Conservation (phyloP, 2,329 filamentous ascomycete species). For the Gaeumannomyces tritici region DNA sequence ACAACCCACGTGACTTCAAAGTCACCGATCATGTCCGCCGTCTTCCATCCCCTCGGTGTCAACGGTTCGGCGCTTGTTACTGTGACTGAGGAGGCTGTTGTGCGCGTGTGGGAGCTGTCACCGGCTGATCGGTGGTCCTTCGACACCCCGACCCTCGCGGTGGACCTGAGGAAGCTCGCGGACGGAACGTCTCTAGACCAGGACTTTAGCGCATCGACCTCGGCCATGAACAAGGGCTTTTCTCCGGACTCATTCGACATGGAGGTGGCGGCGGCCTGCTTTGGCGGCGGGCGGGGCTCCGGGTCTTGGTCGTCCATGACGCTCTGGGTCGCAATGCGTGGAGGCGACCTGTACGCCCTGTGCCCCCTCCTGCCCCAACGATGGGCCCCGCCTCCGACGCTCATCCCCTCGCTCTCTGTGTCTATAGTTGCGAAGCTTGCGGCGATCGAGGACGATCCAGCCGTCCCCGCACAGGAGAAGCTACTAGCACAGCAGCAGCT, state of each 20-base stretch:
- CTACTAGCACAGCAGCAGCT: constrained; percentile 54
- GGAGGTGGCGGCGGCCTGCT: constrained; percentile 84
- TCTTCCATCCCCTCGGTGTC: constrained; percentile 91
- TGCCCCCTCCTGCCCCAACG: constrained; percentile 81
- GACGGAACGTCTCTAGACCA: constrained; percentile 76
- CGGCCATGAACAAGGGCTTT: constrained; percentile 69
- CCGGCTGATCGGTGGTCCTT: constrained; percentile 80
- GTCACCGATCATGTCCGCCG: constrained; percentile 65
- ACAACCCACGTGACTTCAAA: constrained; percentile 86
- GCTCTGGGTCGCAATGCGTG: constrained; percentile 90
- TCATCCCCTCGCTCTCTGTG: constrained; percentile 74
- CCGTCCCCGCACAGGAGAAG: constrained; percentile 40
- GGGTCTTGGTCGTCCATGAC: constrained; percentile 96
- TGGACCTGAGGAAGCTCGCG: constrained; percentile 82
- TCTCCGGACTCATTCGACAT: constrained; percentile 88
- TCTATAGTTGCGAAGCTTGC: constrained; percentile 69
- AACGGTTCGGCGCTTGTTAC: constrained; percentile 77
- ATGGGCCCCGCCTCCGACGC: constrained; percentile 69
- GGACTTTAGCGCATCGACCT: constrained; percentile 69
- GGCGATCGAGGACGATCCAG: constrained; percentile 49
- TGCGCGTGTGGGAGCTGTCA: constrained; percentile 85
- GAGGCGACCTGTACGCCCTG: constrained; percentile 86
- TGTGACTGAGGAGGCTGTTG: constrained; percentile 76
- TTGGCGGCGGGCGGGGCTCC: constrained; percentile 46
- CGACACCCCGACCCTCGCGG: constrained; percentile 68